Base-by-base conservation (phyloP, 179 eudicot species). In the Pouteria campechiana region DNA sequence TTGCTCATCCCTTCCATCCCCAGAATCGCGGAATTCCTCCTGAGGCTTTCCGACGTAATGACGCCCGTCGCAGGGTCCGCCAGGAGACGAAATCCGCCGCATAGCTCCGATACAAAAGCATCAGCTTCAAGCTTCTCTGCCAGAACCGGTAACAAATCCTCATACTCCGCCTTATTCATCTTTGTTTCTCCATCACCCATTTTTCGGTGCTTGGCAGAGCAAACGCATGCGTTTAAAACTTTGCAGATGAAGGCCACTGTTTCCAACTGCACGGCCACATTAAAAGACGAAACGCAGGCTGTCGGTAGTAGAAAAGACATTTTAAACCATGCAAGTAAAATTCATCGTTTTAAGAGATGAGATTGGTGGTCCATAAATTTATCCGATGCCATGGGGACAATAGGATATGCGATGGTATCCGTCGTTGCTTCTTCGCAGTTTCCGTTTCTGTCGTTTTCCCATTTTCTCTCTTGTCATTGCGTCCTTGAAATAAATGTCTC, bases 111-210 rank as follows among this genome's bases (percentile, higher is more conserved):
- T 27, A 82, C 57, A 11, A 81, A 69, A 5, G 58, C 40, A 12
- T 72, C 78, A 8, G 41, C 69, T 8, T 78, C 93, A 10, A 81
- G 69, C 58, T 75, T 78, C 25, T 78, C 80, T 0, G 79, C 87
- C 83, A 81, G 78, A 25, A 75, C 54, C 0, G 80, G 83, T 7
- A 81, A 38, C 54, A 69, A 60, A 32, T 81, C 93, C 60, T 81
- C 61, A 17, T 70, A 70, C 14, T 41, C 56, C 1, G 22, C 22
- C 25, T 6, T 37, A 4, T 6, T 28, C 0, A 34, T 46, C 58
- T 37, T 27, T 33, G 1, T 50, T 20, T 23, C 10, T 48, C 67
- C 64, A 53, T 63, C 44, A 9, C 36, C 21, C 41, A 12, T 7
- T 45, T 44, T 45, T 37, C 11, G 34, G 33, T 44, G 32, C 18